These are phyloP conservation scores for Yarrowia porcina DNA, from an alignment of 805 yeast genomes.

Conservation along the genomic window DNA sequence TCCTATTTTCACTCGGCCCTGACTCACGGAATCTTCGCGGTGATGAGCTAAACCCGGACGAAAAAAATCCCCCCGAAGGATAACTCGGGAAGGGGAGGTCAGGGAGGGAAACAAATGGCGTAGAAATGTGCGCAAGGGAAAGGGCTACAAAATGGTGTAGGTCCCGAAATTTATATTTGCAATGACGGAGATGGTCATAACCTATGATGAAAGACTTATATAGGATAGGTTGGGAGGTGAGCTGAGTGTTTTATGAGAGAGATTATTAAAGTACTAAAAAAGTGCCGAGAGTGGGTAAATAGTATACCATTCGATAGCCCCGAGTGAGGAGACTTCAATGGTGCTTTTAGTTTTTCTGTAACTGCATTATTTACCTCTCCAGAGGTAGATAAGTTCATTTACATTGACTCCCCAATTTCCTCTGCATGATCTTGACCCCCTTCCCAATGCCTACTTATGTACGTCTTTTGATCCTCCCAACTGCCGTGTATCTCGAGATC, in stretches of 20 bases:
- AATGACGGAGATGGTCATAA: background rate
- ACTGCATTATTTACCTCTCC: background rate
- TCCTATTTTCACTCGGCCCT: constrained; percentile 21
- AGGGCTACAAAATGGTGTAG: background rate
- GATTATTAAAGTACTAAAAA: too few relatives aligned
- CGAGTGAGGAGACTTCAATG: background rate
- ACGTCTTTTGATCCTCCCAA: background rate
- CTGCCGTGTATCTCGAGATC: background rate
- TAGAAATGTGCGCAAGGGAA: background rate
- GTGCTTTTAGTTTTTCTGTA: too few relatives aligned
- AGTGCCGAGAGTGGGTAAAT: too few relatives aligned
- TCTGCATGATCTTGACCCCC: too few relatives aligned
- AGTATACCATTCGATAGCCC: background rate
- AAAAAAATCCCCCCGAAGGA: constrained; percentile 12
- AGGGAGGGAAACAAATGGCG: background rate
- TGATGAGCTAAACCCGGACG: constrained; percentile 5
- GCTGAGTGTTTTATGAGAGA: too few relatives aligned
- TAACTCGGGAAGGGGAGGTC: background rate
- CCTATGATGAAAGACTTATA: background rate
- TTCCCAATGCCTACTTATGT: too few relatives aligned
- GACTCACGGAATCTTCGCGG: constrained; percentile 12
- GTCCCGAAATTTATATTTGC: background rate
- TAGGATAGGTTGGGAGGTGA: background rate
- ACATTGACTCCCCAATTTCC: too few relatives aligned
- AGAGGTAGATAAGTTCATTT: too few relatives aligned